These are phyloP conservation scores for Zarea fungicola DNA, from an alignment of 2,329 filamentous ascomycete genomes.

Conservation along the genomic window DNA sequence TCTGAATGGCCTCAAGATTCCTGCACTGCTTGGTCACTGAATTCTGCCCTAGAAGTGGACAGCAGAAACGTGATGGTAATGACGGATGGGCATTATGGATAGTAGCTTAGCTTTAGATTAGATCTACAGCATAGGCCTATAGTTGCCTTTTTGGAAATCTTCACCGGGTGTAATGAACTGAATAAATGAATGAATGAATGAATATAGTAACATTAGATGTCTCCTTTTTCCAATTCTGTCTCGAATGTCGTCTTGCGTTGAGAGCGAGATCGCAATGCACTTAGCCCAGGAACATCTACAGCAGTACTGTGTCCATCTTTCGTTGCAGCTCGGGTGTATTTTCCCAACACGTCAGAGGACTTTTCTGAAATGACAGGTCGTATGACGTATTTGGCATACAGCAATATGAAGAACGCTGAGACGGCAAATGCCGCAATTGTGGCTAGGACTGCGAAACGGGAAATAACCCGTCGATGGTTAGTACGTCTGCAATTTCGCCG, in stretches of 20 bases:
- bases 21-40: slow-evolving; percentile 1
- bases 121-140: too few relatives aligned
- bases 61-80: too few relatives aligned
- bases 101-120: too few relatives aligned
- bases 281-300: background rate
- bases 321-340: background rate
- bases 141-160: too few relatives aligned
- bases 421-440: background rate
- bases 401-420: background rate
- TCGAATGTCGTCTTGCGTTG: background rate
- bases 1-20: background rate
- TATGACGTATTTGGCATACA: background rate
- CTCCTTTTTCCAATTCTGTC: background rate
- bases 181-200: background rate
- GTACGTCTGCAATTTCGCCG: too few relatives aligned
- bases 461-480: too few relatives aligned
- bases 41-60: too few relatives aligned
- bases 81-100: too few relatives aligned
- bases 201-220: background rate
- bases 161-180: too few relatives aligned
- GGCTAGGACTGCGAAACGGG: background rate
- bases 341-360: background rate
- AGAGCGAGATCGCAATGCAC: background rate
- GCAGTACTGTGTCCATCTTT: background rate
- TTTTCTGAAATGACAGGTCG: background rate